A percentile compares a stretch with the other conserved stretches of the same genome.
These are phyloP conservation scores for Penicillium roqueforti DNA, from an alignment of 495 filamentous ascomycete genomes.

Conservation along the genomic window DNA sequence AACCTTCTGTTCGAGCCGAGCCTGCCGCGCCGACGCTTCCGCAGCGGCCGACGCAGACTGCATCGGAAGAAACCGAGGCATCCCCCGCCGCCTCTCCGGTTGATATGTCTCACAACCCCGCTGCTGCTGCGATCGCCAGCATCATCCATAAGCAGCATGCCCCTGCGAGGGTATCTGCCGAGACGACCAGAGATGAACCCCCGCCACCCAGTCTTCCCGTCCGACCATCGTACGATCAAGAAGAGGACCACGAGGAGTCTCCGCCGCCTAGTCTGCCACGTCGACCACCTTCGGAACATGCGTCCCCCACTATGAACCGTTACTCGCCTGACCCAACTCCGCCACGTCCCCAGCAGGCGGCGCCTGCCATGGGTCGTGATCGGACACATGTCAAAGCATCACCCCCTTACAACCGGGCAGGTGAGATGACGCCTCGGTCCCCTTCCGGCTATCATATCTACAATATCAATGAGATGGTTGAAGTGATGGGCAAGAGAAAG, in stretches of 20 bases:
- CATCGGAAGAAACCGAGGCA: conserved; percentile 24
- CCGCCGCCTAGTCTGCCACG: conserved; percentile 61
- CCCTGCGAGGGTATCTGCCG: conserved; percentile 18
- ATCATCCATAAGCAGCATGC: conserved; percentile 59
- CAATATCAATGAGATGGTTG: conserved; percentile 94
- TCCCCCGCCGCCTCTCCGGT: conserved; percentile 27
- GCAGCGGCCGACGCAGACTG: conserved; percentile 28
- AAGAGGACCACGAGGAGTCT: conserved; percentile 57
- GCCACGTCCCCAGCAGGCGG: conserved; percentile 23
- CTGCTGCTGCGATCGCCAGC: conserved; percentile 65
- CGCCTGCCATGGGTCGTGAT: conserved; percentile 29
- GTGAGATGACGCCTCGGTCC: conserved; percentile 47
- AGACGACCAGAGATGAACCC: conserved; percentile 33
- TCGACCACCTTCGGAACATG: conserved; percentile 59
- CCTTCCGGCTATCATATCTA: conserved; percentile 86
- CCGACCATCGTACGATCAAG: conserved; percentile 41
- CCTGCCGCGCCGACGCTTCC: conserved; percentile 38
- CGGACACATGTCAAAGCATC: conserved; percentile 46
- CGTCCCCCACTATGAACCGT: conserved; percentile 50
- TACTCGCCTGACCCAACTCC: conserved; percentile 41
- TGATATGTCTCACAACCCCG: conserved; percentile 55
- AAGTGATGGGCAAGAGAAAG: conserved; percentile 90
- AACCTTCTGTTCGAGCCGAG: conserved; percentile 28
- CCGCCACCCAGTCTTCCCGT: conserved; percentile 40
- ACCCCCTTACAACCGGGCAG: conserved; percentile 54